A percentile compares a stretch with the other conserved stretches of the same genome.
These are phyloP conservation scores for Arabidopsis hybrid DNA, from an alignment of 441 rosid genomes.

Conservation along the genomic window DNA sequence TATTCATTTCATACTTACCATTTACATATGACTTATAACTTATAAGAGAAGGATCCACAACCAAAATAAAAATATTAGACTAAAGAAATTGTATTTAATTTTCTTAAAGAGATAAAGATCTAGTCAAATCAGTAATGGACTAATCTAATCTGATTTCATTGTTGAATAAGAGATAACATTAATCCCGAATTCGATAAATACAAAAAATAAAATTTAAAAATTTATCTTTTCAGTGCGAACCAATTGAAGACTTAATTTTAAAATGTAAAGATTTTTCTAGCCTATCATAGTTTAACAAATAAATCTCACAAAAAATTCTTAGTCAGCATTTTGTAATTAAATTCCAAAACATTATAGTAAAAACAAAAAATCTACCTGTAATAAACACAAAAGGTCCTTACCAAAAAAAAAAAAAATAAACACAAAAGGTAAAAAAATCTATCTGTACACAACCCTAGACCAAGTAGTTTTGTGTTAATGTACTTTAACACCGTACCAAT, in stretches of 20 bases:
- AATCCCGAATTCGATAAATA: not conserved
- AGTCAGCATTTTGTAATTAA: not conserved
- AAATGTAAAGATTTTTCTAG: not conserved
- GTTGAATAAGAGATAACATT: not conserved
- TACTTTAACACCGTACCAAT: slow-evolving; percentile 40
- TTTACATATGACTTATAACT: slow-evolving; percentile 4
- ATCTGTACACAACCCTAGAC: slow-evolving; percentile 34
- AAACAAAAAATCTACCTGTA: not conserved
- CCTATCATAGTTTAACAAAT: not conserved
- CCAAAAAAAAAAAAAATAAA: slow-evolving; percentile 12
- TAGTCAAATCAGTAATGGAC: not conserved
- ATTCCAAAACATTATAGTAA: slow-evolving; percentile 9
- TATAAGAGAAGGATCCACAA: not conserved
- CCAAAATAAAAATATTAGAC: not conserved
- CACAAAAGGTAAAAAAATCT: slow-evolving; percentile 9
- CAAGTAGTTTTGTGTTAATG: slow-evolving; percentile 26
- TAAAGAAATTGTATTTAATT: not conserved
- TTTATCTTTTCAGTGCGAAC: not conserved
- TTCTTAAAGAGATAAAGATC: not conserved
- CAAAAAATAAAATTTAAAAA: not conserved
- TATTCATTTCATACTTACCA: not conserved
- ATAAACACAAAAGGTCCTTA: too few relatives aligned
- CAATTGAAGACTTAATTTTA: not conserved
- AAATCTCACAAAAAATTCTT: not conserved
- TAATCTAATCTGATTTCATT: not conserved